Conservation (phyloP, 352 stramenopile species). For the Phytophthora cryptogea region DNA sequence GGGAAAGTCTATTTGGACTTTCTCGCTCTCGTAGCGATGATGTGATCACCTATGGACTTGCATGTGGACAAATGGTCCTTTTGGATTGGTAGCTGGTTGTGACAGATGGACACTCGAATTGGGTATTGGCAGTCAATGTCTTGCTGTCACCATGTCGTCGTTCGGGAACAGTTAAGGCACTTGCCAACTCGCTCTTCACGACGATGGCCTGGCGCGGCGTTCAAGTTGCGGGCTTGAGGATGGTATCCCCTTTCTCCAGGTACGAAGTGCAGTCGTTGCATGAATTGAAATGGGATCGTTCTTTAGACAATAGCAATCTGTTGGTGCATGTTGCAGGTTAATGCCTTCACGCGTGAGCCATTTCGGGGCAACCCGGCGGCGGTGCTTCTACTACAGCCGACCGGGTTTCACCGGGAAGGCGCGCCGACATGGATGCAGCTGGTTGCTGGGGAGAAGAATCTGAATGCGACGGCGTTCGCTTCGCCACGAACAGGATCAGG, state of each 20-base stretch:
- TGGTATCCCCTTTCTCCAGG: not conserved
- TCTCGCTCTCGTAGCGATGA: too few species aligned
- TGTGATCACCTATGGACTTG: not conserved
- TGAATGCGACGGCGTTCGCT: constrained; percentile 6
- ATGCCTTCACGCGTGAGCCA: constrained; percentile 4
- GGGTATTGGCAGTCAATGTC: not conserved
- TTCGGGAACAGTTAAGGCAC: too few species aligned
- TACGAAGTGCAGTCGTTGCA: not conserved
- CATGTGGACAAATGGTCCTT: not conserved
- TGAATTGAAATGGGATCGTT: not conserved
- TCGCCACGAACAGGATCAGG: not conserved
- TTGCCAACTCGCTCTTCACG: not conserved
- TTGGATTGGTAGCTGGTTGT: constrained; percentile 2
- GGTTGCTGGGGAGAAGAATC: constrained; percentile 8
- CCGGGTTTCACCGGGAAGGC: not conserved
- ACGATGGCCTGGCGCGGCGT: not conserved
- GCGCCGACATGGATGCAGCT: constrained; percentile 9
- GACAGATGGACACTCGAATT: constrained; percentile 6
- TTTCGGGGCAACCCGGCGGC: constrained; percentile 8
- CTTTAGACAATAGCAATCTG: too few species aligned
- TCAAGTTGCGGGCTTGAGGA: not conserved
- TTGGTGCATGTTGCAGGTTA: not conserved
- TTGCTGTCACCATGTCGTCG: not conserved
- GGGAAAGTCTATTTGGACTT: too few species aligned
- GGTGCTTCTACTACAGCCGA: constrained; percentile 1